Evolutionary conservation across 371 early-diverging fungal species (phyloP), one percentile per base, ranked within the genome.

Genomic region (Lichtheimia ramosa): DNA sequence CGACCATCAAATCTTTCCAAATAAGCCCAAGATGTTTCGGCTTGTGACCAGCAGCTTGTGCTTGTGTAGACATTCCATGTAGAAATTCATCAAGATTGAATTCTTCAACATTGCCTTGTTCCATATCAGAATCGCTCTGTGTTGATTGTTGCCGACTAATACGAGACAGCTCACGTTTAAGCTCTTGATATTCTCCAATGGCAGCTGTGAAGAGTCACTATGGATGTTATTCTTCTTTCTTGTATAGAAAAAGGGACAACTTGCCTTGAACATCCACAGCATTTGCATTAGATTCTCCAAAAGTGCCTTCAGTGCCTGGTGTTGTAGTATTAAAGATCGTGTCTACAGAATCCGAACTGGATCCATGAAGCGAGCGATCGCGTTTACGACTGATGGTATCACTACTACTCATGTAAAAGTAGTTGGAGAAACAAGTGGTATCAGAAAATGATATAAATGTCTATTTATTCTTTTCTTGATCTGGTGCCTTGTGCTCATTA

Each of bases 1-100:
- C 71, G 5, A 82, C 75, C 43, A 59, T 69, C 23, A 82, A 56
- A 51, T 82, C 62, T 50, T 67, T 74, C 79, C 79, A 82, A 1
- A 70, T 62, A 2, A 83, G 68, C 55, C 84, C 83, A 28, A 84
- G 56, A 14, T 68, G 67, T 27, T 79, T 74, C 14, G 53, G 56
- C 43, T 68, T 66, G 48, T 70, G 43, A 10, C 72, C 74, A 13
- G 63, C 67, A 16, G 43, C 48, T 28, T 43, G 34, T 13, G 51
- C 41, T 39, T 64, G 64, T 14, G 43, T 54, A 4, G 51, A 43
- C 49, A 77, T 59, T 1, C 70, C 74, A 23, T 69, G 48, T 5
- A 77, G 48, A 18, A 56, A 77, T 23, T 69, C 64, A 39, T 71
- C 71, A 7, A 77, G 65, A 16, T 68, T 60, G 48, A 77, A 77